Evolutionary conservation across 768 basidiomycete genomes (phyloP), one percentile per base, ranked within the genome.

Genomic region (Macrolepiota fuliginosa): DNA sequence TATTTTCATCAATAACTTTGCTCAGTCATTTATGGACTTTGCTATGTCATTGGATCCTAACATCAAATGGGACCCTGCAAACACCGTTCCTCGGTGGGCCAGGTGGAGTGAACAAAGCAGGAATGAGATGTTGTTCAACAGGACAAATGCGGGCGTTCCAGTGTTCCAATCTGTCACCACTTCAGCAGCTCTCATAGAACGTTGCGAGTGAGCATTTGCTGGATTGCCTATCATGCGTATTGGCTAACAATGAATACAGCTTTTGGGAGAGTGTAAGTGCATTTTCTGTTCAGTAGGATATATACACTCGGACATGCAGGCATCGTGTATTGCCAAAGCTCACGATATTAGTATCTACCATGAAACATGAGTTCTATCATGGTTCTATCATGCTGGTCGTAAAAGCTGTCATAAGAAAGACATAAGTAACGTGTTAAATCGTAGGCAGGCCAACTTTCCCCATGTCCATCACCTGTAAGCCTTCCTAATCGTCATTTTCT

Each of bases 121-220:
- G 15, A 59, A 58, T 1, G 81, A 83, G 68, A 81, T 84, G 79
- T 56, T 81, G 5, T 84, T 83, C 66, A 83, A 81, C 61, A 57
- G 66, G 51, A 79, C 78, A 2, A 71, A 51, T 7, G 64, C 64
- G 0, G 70, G 66, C 13, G 58, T 19, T 71, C 42, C 56, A 1
- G 45, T 47, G 27, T 56, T 47, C 19, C 46, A 11, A 9, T 22
- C 46, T 12, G 19, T 47, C 19, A 24, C 46, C n/a, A 47, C 46
- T n/a, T 19, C 46, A 12, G 19, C 17, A 10, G 19, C 10, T 7
- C 46, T 47, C 46, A 6, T 47, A 7, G 46, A 47, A 12, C 46
- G 46, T 22, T 47, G 46, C 11, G 46, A 19, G 46, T 47, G 46
- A 47, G 46, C 19, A 10, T 19, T 19, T 19, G 3, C 19, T 22